phyloP scores from a whole-genome alignment of 345 rosid species.

The Populus pruinosa region DNA sequence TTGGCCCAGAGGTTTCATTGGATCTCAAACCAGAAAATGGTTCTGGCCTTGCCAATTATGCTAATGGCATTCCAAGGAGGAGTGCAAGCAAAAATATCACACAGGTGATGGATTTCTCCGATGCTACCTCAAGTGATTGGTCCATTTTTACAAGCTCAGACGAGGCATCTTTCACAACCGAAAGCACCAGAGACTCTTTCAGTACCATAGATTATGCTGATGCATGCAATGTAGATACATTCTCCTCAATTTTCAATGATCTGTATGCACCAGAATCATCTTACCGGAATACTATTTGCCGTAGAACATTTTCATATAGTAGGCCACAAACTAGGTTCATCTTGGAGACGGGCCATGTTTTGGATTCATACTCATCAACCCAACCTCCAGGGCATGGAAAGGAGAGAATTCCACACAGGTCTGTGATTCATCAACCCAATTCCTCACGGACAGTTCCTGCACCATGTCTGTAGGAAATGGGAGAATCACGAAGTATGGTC shows the following conservation, averaged over 20 bases:
- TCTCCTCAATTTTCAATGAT: slow-evolving; percentile 53
- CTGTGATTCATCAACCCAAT: slow-evolving; percentile 23
- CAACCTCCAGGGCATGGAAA: slow-evolving; percentile 15
- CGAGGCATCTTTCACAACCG: slow-evolving; percentile 85
- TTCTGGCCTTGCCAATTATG: neutral
- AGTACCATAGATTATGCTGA: slow-evolving; percentile 68
- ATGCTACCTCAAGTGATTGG: slow-evolving; percentile 74
- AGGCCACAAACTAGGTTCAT: slow-evolving; percentile 50
- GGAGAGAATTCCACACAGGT: slow-evolving; percentile 26
- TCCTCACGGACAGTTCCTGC: slow-evolving; percentile 10
- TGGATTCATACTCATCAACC: slow-evolving; percentile 34
- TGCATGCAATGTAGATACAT: slow-evolving; percentile 40
- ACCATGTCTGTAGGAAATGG: slow-evolving; percentile 42
- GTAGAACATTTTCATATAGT: slow-evolving; percentile 51
- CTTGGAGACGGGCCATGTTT: slow-evolving; percentile 37
- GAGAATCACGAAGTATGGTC: slow-evolving; percentile 34
- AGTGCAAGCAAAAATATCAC: slow-evolving; percentile 13
- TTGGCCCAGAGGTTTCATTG: slow-evolving; percentile 23
- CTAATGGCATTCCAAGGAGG: neutral
- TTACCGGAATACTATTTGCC: slow-evolving; percentile 44
- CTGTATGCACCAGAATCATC: slow-evolving; percentile 36
- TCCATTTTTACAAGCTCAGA: slow-evolving; percentile 88
- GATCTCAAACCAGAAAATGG: slow-evolving; percentile 20
- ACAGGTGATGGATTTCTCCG: slow-evolving; percentile 45
- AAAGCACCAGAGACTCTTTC: slow-evolving; percentile 82